Percentiles rank a stretch among this genome's conserved stretches.
Evolutionary conservation across 2,329 filamentous ascomycete genomes (phyloP).

Genomic region (Phialophora verrucosa): DNA sequence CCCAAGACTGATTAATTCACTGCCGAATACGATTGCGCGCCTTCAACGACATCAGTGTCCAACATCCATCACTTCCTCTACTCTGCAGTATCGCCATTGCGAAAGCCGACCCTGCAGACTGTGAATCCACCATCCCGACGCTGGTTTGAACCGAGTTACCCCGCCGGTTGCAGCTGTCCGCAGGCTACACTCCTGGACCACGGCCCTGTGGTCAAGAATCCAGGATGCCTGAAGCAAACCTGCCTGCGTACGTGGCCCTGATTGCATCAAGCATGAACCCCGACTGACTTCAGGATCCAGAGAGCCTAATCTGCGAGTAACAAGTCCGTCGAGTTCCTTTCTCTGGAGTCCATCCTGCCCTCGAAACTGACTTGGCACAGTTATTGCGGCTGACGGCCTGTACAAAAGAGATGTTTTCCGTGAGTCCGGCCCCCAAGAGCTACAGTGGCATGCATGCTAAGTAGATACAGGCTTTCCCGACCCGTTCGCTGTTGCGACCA

Average conservation of each 20-base stretch:
- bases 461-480: constrained; percentile 80
- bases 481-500: constrained; percentile 94
- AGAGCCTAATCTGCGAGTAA: constrained; percentile 87
- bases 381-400: constrained; percentile 96
- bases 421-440: constrained; percentile 59
- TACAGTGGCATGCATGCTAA: constrained; percentile 17
- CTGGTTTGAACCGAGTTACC: constrained; percentile 21
- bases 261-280: constrained; percentile 20
- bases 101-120: neutral
- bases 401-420: constrained; percentile 99
- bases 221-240: constrained; percentile 62
- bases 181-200: constrained; percentile 21
- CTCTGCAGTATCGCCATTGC: neutral
- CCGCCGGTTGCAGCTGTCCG: constrained; percentile 28
- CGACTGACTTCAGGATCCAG: constrained; percentile 50
- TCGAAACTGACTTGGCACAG: constrained; percentile 56
- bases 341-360: constrained; percentile 29
- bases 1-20: constrained; percentile 16
- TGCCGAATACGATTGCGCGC: constrained; percentile 29
- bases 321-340: constrained; percentile 66
- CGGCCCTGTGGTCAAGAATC: constrained; percentile 27
- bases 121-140: constrained; percentile 1
- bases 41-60: constrained; percentile 12
- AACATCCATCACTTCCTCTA: constrained; percentile 13
- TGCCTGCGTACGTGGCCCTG: constrained; percentile 62